Conservation (phyloP, 2,329 filamentous ascomycete genomes). For the Aspergillus awamori region DNA sequence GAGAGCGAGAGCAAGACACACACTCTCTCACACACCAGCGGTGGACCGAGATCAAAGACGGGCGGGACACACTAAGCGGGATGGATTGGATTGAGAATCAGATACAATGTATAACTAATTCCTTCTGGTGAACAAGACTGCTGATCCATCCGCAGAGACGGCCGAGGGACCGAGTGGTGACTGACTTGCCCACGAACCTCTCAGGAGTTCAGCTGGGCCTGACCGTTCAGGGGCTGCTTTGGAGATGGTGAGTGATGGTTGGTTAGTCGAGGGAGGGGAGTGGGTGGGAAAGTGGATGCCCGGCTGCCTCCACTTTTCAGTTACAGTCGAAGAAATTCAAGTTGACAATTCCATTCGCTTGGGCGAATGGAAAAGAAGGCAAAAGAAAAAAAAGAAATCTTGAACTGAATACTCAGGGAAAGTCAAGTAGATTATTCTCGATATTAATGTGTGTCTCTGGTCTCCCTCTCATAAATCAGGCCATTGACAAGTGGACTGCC, state of each 20-base stretch:
- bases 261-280: too few relatives aligned
- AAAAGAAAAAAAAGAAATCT: neutral
- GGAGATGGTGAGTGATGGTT: neutral
- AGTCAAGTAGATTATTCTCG: neutral
- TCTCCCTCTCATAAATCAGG: neutral
- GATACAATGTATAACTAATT: neutral
- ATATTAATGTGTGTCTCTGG: neutral
- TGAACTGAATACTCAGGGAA: neutral
- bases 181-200: conserved; percentile 18
- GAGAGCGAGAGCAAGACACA: neutral
- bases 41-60: neutral
- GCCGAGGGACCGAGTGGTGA: neutral
- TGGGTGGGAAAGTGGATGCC: conserved; percentile 16
- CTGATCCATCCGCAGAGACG: neutral
- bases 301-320: conserved; percentile 19
- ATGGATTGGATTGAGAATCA: neutral
- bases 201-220: conserved; percentile 22
- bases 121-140: neutral
- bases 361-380: neutral
- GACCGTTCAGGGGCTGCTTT: conserved; percentile 21
- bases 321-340: too few relatives aligned
- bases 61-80: conserved; percentile 2
- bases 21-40: neutral
- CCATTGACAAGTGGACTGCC: neutral
- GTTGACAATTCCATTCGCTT: conserved; percentile 12